phyloP scores from a whole-genome alignment of 352 stramenopile species.

The Globisporangium spiculum region DNA sequence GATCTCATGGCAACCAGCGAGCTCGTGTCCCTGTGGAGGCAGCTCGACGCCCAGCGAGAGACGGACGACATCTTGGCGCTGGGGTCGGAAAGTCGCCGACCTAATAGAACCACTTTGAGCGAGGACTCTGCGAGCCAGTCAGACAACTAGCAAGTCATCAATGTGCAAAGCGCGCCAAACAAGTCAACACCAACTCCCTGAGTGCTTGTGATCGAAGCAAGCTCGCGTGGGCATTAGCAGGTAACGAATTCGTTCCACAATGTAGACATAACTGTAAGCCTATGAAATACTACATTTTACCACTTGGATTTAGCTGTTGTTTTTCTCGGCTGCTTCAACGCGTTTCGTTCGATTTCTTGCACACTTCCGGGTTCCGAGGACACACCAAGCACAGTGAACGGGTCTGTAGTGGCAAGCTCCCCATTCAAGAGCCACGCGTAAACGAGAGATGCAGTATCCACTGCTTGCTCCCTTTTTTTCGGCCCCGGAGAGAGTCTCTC shows the following conservation, averaged over 20 bases:
- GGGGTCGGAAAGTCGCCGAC: not conserved
- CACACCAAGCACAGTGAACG: no score
- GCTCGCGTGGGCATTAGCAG: not conserved
- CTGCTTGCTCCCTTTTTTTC: no score
- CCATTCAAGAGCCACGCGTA: no score
- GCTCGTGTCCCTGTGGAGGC: conserved; percentile 7
- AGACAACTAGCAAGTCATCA: not conserved
- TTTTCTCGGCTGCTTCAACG: no score
- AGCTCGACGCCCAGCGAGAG: conserved; percentile 7
- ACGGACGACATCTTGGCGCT: conserved; percentile 1
- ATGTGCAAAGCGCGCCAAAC: not conserved
- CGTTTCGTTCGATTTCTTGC: no score
- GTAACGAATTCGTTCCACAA: not conserved
- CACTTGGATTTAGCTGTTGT: no score
- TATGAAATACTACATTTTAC: not conserved
- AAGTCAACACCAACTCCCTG: not conserved
- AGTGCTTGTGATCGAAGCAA: not conserved
- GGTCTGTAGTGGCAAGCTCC: no score
- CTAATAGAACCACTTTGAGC: no score
- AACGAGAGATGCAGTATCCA: no score
- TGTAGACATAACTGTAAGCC: not conserved
- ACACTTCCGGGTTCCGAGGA: no score
- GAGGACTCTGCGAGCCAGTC: not conserved
- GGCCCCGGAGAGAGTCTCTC: no score
- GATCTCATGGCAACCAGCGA: not conserved